These are phyloP conservation scores for Paraphoma chrysanthemicola DNA, from an alignment of 2,329 filamentous ascomycete genomes.

Conservation along the genomic window DNA sequence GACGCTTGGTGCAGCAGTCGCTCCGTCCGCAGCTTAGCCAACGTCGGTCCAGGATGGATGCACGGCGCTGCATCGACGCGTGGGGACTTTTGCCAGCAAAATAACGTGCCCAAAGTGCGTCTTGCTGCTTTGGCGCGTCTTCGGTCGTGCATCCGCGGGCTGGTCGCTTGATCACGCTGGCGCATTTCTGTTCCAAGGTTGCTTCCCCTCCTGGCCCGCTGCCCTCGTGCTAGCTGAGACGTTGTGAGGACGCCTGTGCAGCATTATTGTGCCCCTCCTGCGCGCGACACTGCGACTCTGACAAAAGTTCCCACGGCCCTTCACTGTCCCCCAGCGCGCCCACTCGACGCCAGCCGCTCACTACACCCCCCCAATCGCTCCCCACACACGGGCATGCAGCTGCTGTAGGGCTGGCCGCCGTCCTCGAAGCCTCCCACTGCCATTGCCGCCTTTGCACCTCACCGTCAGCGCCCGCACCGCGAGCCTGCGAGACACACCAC, in stretches of 20 bases:
- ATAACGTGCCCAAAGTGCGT: not conserved
- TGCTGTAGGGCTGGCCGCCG: not conserved
- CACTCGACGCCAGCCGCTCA: conserved; percentile 15
- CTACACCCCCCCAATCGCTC: conserved; percentile 36
- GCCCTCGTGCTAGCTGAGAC: conserved; percentile 7
- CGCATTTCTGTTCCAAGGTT: not conserved
- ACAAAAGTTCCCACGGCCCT: conserved; percentile 15
- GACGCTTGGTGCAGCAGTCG: conserved; percentile 10
- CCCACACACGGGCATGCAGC: conserved; percentile 31
- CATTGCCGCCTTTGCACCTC: conserved; percentile 8
- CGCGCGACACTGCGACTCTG: conserved; percentile 3
- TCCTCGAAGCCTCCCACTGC: not conserved
- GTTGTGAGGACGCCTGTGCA: not conserved
- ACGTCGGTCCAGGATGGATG: conserved; percentile 8
- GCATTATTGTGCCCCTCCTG: conserved; percentile 19
- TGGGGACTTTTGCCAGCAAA: conserved; percentile 19
- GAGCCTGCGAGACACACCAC: not conserved
- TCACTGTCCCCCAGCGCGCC: conserved; percentile 6
- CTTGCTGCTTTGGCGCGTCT: conserved; percentile 7
- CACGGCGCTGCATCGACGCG: conserved; percentile 19
- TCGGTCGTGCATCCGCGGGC: conserved; percentile 5
- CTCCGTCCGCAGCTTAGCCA: conserved; percentile 2
- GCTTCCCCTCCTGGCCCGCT: not conserved
- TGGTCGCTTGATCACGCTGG: conserved; percentile 7
- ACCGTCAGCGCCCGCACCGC: not conserved